Evolutionary conservation across 2,329 filamentous ascomycete species (phyloP).

Genomic region (Trichoderma gracile): DNA sequence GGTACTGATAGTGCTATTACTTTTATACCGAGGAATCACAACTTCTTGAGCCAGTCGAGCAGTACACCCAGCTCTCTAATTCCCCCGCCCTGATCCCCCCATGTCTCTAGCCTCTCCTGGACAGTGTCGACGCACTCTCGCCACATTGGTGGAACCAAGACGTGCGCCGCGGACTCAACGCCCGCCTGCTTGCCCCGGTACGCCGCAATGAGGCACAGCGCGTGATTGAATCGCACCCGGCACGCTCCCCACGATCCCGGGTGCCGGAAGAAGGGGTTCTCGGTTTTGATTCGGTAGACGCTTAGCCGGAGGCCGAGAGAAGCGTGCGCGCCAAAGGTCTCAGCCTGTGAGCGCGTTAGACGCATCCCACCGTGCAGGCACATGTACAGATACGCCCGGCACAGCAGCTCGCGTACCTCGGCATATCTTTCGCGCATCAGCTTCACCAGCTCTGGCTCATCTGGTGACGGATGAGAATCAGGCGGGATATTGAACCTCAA

Average conservation of each 20-base stretch:
- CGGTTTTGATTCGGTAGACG: slow-evolving; percentile 9
- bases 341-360: background rate
- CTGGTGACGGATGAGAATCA: background rate
- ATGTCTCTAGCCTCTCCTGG: slow-evolving; percentile 8
- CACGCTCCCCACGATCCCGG: slow-evolving; percentile 9
- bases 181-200: slow-evolving; percentile 8
- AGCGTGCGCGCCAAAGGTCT: slow-evolving; percentile 3
- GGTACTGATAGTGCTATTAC: background rate
- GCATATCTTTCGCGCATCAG: slow-evolving; percentile 10
- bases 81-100: slow-evolving; percentile 2
- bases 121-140: slow-evolving; percentile 7
- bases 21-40: background rate
- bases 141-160: slow-evolving; percentile 2
- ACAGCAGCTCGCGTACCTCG: slow-evolving; percentile 5
- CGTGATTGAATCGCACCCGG: slow-evolving; percentile 11
- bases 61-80: background rate
- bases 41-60: background rate
- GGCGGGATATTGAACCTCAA: background rate
- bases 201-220: slow-evolving; percentile 7
- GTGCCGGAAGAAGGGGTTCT: slow-evolving; percentile 12
- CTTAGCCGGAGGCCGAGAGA: background rate
- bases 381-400: slow-evolving; percentile 15
- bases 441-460: slow-evolving; percentile 8
- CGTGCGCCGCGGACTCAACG: slow-evolving; percentile 8
- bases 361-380: slow-evolving; percentile 16